Evolutionary conservation across 352 stramenopile genomes (phyloP).

Genomic region (Phytophthora cryptogea): DNA sequence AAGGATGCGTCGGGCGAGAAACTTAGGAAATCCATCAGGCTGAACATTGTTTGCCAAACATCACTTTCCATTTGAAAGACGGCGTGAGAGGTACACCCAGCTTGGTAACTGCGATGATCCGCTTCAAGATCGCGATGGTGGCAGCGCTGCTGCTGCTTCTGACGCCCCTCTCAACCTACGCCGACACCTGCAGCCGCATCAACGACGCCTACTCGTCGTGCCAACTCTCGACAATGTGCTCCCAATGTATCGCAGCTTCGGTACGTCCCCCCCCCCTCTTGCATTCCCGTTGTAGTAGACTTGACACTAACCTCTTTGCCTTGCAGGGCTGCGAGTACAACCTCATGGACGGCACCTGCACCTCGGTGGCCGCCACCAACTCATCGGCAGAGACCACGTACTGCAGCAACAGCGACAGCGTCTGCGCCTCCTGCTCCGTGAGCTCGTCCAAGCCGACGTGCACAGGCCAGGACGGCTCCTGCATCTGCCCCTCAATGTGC

Average conservation of each 20-base stretch:
- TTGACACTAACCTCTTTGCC: constrained; percentile 4
- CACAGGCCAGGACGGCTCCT: constrained; percentile 28
- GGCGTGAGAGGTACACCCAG: constrained; percentile 18
- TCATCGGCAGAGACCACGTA: constrained; percentile 17
- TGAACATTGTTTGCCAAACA: constrained; percentile 1
- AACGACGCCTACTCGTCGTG: constrained; percentile 42
- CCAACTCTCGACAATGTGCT: constrained; percentile 48
- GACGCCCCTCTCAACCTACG: not conserved
- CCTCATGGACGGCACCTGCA: constrained; percentile 34
- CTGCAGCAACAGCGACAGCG: constrained; percentile 30
- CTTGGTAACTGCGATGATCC: constrained; percentile 28
- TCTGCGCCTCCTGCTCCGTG: constrained; percentile 36
- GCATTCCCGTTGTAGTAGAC: not conserved
- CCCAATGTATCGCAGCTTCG: constrained; percentile 37
- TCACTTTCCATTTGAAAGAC: constrained; percentile 19
- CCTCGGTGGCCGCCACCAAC: constrained; percentile 14
- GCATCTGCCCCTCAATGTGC: constrained; percentile 52
- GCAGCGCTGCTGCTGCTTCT: constrained; percentile 6
- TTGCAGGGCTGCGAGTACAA: constrained; percentile 44
- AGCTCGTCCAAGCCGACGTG: constrained; percentile 40
- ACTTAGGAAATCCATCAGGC: not conserved
- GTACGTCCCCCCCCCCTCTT: constrained; percentile 10
- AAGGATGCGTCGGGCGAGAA: constrained; percentile 7
- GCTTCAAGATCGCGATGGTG: constrained; percentile 10
- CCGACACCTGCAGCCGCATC: constrained; percentile 37